Percentiles rank a stretch among this genome's conserved stretches.
Conservation (phyloP, 148 eudicot genomes). For the Rhododendron williamsianum region DNA sequence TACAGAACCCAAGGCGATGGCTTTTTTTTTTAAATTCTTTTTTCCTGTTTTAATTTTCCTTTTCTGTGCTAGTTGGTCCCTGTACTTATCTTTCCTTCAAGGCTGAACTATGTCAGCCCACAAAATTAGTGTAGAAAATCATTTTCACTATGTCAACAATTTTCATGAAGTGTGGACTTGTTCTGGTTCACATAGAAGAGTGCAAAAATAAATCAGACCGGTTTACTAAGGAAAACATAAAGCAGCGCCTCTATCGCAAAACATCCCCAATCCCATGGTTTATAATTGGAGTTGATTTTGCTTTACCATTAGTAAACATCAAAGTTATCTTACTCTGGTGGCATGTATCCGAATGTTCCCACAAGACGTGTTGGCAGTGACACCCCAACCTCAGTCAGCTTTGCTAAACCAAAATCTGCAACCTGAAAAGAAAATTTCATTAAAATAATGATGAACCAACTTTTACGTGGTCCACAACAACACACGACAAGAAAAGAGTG, state of each 20-base stretch:
- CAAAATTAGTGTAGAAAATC: background rate
- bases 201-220: background rate
- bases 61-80: background rate
- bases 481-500: background rate
- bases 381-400: slow-evolving; percentile 73
- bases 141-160: background rate
- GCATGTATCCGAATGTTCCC: slow-evolving; percentile 99
- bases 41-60: background rate
- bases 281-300: background rate
- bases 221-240: background rate
- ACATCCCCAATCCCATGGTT: background rate
- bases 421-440: slow-evolving; percentile 42
- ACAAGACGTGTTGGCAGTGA: slow-evolving; percentile 73
- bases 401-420: slow-evolving; percentile 96
- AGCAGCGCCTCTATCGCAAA: background rate
- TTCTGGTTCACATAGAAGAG: background rate
- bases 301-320: background rate
- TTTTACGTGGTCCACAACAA: background rate
- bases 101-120: background rate
- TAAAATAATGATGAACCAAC: background rate
- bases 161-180: background rate
- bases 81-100: background rate
- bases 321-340: slow-evolving; percentile 80
- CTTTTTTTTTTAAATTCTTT: background rate
- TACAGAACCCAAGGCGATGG: background rate